Conservation (phyloP, 2,329 filamentous ascomycete species). For the Claviceps pazoutovae region DNA sequence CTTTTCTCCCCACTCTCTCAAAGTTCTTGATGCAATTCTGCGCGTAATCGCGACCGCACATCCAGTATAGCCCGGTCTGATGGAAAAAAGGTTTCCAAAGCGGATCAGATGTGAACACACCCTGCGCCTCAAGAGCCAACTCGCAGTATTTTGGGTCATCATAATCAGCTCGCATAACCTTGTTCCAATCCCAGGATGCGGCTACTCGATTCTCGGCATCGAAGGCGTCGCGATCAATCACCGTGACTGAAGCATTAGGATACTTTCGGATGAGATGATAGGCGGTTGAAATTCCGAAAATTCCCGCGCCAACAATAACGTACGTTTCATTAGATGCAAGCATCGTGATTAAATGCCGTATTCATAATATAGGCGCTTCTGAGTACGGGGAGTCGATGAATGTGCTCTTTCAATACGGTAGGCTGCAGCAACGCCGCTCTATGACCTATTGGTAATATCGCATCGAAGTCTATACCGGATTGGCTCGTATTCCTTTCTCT, state of each 20-base stretch:
- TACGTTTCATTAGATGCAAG: constrained; percentile 21
- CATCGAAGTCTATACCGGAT: no score
- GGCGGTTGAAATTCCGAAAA: constrained; percentile 54
- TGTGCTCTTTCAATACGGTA: no score
- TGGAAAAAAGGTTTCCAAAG: constrained; percentile 44
- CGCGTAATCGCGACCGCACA: constrained; percentile 36
- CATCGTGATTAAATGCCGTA: constrained; percentile 7
- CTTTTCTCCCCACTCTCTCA: constrained; percentile 25
- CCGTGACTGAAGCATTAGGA: constrained; percentile 34
- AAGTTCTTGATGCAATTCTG: constrained; percentile 41
- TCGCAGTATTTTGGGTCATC: constrained; percentile 48
- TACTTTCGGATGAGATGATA: constrained; percentile 42
- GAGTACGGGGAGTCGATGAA: no score
- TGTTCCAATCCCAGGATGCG: constrained; percentile 62
- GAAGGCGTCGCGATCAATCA: constrained; percentile 42
- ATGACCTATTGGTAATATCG: no score
- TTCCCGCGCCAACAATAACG: constrained; percentile 50
- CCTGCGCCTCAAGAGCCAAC: constrained; percentile 51
- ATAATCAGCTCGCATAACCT: constrained; percentile 58
- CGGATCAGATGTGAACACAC: constrained; percentile 43
- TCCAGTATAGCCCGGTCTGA: constrained; percentile 44
- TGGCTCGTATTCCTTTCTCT: no score
- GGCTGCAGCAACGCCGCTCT: no score
- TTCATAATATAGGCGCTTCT: no score
- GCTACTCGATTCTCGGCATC: constrained; percentile 36